These are phyloP conservation scores for Xerocomellus chrysenteron DNA, from an alignment of 768 basidiomycete species.

Conservation along the genomic window DNA sequence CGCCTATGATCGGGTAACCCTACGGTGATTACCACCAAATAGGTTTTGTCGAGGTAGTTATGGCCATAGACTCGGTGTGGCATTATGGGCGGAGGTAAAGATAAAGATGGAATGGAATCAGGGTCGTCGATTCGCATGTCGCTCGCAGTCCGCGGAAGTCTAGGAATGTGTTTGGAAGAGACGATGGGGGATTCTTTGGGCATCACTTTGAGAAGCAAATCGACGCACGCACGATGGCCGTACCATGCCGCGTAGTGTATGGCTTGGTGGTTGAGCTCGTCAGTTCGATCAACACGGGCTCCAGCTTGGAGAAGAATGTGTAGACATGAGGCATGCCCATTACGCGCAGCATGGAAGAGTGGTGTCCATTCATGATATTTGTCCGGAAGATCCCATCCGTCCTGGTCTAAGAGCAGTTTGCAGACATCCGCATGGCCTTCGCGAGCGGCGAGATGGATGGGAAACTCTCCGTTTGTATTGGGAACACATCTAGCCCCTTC, in stretches of 20 bases:
- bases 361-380: constrained; percentile 99
- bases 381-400: constrained; percentile 85
- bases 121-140: constrained; percentile 61
- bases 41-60: constrained; percentile 86
- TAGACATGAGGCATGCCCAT: constrained; percentile 76
- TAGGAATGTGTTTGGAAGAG: constrained; percentile 19
- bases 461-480: constrained; percentile 95
- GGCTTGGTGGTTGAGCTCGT: constrained; percentile 83
- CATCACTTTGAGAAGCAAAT: constrained; percentile 50
- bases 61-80: constrained; percentile 97
- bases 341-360: constrained; percentile 89
- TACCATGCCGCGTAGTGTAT: constrained; percentile 98
- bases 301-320: constrained; percentile 77
- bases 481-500: constrained; percentile 76
- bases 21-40: constrained; percentile 83
- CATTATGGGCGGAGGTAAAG: constrained; percentile 96
- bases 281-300: constrained; percentile 67
- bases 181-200: constrained; percentile 18
- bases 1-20: constrained; percentile 42
- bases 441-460: constrained; percentile 92
- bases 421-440: constrained; percentile 91
- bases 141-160: constrained; percentile 26
- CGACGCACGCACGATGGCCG: constrained; percentile 73
- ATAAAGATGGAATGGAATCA: constrained; percentile 92
- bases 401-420: constrained; percentile 65